Evolutionary conservation across 2,329 filamentous ascomycete species (phyloP), one percentile per base, ranked within the genome.

Genomic region (Aureobasidium sp.): DNA sequence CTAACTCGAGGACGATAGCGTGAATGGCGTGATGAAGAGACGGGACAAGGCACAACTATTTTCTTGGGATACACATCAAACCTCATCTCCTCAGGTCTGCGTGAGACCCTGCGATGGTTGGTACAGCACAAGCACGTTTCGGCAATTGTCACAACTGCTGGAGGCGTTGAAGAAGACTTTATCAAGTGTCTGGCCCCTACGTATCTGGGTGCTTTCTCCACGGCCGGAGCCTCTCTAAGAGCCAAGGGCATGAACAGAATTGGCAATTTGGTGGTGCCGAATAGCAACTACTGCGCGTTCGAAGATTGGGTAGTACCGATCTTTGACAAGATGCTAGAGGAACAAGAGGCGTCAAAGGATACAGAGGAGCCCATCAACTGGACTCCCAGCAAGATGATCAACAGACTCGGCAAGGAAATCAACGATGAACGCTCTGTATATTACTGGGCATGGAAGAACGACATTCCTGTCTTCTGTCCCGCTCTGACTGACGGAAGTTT

Each of bases 11-110:
- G 25, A 10, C 54, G 47, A 78, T 71, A 87, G 90, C 84, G 91
- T 71, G 82, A 83, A 62, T 97, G 90, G 87, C 81, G 82, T 64
- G 89, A 96, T 72, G 85, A 90, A 0, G 89, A 92, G 70, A 89
- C 89, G 1, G 85, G 84, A 14, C 85, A 88, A 30, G 84, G 84
- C 69, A 94, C 94, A 21, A 97, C 94, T 63, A 93, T 99, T 68
- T 97, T 99, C 76, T 84, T 99, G 9, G 94, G 94, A 62, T 99
- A 97, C 78, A 99, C 94, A 10, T 96, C 91, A 55, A 99, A 99
- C 73, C 82, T 99, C 68, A 97, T 99, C 70, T 97, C 94, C 0
- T 99, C 93, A 3, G 94, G 94, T 9, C 83, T 99, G 34, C 85
- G 94, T 59, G 92, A 96, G 67, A 92, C 92, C 39, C 80, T 99